Evolutionary conservation across 164 flowering plant genomes (phyloP), one percentile per base, ranked within the genome.

Genomic region (grape (Vitis vinifera)): DNA sequence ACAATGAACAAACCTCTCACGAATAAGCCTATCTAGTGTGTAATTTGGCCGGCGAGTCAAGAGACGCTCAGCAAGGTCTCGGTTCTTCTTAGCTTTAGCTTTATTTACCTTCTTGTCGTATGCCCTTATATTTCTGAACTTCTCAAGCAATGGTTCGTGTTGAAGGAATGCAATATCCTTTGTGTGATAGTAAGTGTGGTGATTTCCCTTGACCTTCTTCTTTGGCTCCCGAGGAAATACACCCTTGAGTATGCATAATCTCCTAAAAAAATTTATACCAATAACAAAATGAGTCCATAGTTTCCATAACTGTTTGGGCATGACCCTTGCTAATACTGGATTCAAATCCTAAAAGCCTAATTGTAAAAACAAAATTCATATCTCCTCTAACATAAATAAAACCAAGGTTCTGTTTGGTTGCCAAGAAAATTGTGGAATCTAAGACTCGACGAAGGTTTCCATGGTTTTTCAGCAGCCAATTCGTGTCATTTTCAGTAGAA

Each of bases 151-250:
- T 0, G 97, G 94, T 7, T 93, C 98, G 62, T 93, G 94, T 10
- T 80, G 86, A 71, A 93, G 80, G 75, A 88, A 91, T 61, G 77
- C 50, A 59, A 93, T 77, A 71, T 95, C 99, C 86, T 95, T 95
- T 70, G 75, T 65, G 69, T 88, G 93, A 77, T 95, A 93, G 67
- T 95, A 95, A 2, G 98, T 90, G 53, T 91, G 97, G 77, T 95
- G 93, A 69, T 83, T 91, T 70, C 99, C 99, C 69, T 86, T 87
- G 19, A 87, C 70, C 83, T 93, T 93, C 87, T 90, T 95, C 86
- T 90, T 95, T 19, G 98, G 98, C 51, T 88, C 98, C 73, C 97
- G 81, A 0, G 99, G 98, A 58, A 84, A 88, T 51, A 95, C 70
- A 15, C 99, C 98, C 73, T 95, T 93, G 59, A 86, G 81, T 70